phyloP scores from a whole-genome alignment of 2,329 filamentous ascomycete species.

The Calcarisporium arbuscula region DNA sequence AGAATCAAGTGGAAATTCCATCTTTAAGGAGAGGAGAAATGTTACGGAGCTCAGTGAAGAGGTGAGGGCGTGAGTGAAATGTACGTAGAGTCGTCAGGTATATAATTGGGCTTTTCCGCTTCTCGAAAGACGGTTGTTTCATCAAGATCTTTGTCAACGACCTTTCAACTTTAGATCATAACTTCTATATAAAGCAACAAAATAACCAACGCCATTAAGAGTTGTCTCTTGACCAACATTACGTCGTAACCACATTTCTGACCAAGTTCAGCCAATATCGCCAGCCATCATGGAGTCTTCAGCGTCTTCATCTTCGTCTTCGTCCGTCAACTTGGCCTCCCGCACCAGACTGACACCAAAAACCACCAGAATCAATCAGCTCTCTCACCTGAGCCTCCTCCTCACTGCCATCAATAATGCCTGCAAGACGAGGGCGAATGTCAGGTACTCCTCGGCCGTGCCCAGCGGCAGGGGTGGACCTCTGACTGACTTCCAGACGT shows the following conservation, averaged over 20 bases:
- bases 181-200: too few relatives aligned
- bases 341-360: background rate
- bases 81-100: too few relatives aligned
- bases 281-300: background rate
- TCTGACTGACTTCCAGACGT: slow-evolving; percentile 1
- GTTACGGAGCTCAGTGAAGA: too few relatives aligned
- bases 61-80: too few relatives aligned
- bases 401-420: slow-evolving; percentile 5
- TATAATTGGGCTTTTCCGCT: too few relatives aligned
- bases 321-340: background rate
- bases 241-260: background rate
- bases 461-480: background rate
- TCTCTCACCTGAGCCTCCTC: too few relatives aligned
- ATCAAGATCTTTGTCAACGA: background rate
- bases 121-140: background rate
- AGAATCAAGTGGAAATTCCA: too few relatives aligned
- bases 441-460: slow-evolving; percentile 10
- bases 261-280: too few relatives aligned
- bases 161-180: too few relatives aligned
- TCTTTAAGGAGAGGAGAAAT: too few relatives aligned
- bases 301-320: too few relatives aligned
- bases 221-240: background rate
- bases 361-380: background rate
- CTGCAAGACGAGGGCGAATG: slow-evolving; percentile 1
- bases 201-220: background rate